Evolutionary conservation across 768 basidiomycete genomes (phyloP), one percentile per base, ranked within the genome.

Genomic region (Boletales sp.): DNA sequence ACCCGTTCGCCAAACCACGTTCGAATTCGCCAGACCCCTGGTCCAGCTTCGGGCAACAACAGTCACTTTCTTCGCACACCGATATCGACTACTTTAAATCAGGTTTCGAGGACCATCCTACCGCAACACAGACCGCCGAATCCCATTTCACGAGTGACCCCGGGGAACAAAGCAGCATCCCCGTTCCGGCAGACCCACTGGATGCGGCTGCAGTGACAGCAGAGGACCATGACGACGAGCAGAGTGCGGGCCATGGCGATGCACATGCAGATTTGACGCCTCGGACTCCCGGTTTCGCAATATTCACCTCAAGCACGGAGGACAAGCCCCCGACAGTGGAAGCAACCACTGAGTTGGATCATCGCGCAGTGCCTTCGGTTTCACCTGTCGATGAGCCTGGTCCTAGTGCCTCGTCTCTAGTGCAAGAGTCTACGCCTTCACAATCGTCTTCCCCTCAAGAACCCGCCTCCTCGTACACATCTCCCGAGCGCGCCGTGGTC

Each of bases 1-100:
- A 86, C 62, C 84, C 84, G 5, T 88, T 87, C 57, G 71, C 77
- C n/a, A 78, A 78, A 50, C 77, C 61, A 28, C 64, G 86, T 38
- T 82, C 86, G 18, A 63, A 68, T 56, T 87, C 87, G 17, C 84
- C 86, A 38, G 87, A 90, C 65, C 87, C 87, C 57, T 90, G 87
- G 87, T 72, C 84, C 5, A 78, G 77, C 50, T 83, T 80, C 35
- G 82, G 76, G 54, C 73, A 73, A 38, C 56, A 55, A 54, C 67
- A 52, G 25, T 33, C 55, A n/a, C 33, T 55, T 0, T 41, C 56
- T 21, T 51, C 66, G 28, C 51, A 62, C 19, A 33, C 51, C 14
- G 64, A 60, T 38, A 55, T 57, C 25, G 68, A 63, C 47, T 60
- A 60, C 54, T 64, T 68, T 45, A 64, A 59, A 53, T 54, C 60